phyloP scores from a whole-genome alignment of 371 early-diverging fungal genomes.

The Batkoa obscura region DNA sequence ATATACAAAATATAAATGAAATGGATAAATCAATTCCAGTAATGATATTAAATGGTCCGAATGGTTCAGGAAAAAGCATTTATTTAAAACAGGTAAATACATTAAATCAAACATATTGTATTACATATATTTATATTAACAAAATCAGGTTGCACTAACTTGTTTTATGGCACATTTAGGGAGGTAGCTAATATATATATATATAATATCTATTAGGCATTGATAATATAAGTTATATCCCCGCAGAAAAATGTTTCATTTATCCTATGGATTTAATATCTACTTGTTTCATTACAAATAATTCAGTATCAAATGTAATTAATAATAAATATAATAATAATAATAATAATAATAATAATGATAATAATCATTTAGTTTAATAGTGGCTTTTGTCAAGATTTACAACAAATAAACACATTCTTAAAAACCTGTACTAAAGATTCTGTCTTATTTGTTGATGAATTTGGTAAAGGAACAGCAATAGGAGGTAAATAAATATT shows the following conservation, averaged over 20 bases:
- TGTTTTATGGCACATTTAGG: not conserved
- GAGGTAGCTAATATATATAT: not conserved
- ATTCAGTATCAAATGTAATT: constrained; percentile 1
- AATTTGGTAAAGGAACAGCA: constrained; percentile 5
- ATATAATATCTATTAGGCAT: not conserved
- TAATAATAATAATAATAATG: too few species aligned
- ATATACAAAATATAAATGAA: not conserved
- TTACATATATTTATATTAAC: too few species aligned
- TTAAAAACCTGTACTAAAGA: not conserved
- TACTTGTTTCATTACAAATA: not conserved
- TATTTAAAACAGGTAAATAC: not conserved
- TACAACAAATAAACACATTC: not conserved
- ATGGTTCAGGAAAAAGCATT: constrained; percentile 3
- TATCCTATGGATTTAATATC: constrained; percentile 2
- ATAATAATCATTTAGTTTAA: not conserved
- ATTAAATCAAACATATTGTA: not conserved
- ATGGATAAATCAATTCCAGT: not conserved
- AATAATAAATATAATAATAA: too few species aligned
- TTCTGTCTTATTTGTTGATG: constrained; percentile 1
- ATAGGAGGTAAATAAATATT: not conserved
- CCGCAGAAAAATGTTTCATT: not conserved
- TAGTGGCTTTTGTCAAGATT: constrained; percentile 4
- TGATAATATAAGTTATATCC: not conserved
- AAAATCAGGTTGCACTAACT: not conserved
- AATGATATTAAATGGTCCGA: constrained; percentile 1